A percentile compares a stretch with the other conserved stretches of the same genome.
These are phyloP conservation scores for Chalciporus pseudorubinellus DNA, from an alignment of 768 basidiomycete genomes.

Conservation along the genomic window DNA sequence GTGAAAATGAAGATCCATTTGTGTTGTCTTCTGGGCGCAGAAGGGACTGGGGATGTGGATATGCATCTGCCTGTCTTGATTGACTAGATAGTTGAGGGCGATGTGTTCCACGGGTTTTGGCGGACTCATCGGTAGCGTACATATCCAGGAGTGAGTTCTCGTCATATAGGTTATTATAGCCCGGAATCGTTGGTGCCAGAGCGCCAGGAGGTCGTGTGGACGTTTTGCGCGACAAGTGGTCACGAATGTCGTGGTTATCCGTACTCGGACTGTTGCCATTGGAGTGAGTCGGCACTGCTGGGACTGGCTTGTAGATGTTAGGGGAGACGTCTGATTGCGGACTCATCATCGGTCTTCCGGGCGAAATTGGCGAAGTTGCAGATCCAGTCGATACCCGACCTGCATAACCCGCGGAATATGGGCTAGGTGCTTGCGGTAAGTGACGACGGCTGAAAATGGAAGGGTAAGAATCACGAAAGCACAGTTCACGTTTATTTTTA, in stretches of 20 bases:
- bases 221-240: constrained; percentile 17
- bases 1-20: too few species aligned
- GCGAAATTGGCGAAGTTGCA: constrained; percentile 15
- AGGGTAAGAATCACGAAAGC: background rate
- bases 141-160: constrained; percentile 23
- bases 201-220: constrained; percentile 32
- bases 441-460: constrained; percentile 26
- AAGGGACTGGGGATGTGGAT: constrained; percentile 10
- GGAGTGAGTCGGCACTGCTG: constrained; percentile 21
- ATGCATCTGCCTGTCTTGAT: constrained; percentile 19
- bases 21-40: constrained; percentile 12
- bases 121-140: constrained; percentile 19
- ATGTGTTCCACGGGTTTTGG: constrained; percentile 16
- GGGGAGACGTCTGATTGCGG: constrained; percentile 17
- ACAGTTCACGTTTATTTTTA: background rate
- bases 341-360: constrained; percentile 12
- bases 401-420: constrained; percentile 13
- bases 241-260: constrained; percentile 21
- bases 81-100: constrained; percentile 22
- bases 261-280: constrained; percentile 8
- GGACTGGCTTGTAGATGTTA: constrained; percentile 33
- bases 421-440: constrained; percentile 25
- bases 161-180: constrained; percentile 21
- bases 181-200: constrained; percentile 26
- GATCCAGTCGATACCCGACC: constrained; percentile 25